Evolutionary conservation across 164 flowering plant species (phyloP), one percentile per base, ranked within the genome.

Genomic region (Sextonia rubra): DNA sequence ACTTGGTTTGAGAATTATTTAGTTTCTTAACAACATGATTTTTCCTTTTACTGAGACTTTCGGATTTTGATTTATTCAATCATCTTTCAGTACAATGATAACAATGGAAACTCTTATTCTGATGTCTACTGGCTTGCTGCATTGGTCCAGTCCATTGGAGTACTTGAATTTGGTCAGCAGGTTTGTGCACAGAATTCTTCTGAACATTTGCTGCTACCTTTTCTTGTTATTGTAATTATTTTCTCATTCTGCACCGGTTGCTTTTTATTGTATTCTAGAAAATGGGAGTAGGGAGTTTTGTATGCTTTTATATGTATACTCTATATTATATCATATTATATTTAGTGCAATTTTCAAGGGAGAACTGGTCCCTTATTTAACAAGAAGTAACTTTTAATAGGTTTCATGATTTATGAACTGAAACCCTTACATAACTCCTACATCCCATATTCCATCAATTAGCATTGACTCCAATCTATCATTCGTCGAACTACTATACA

Each of bases 131-230:
- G 98, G 99, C 87, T 95, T 62, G 89, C 93, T 82, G 90, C 91
- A 69, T 76, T 95, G 70, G 87, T 95, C 24, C 88, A 91, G 77
- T 84, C 98, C 3, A 80, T 90, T 80, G 97, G 99, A 68, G 91
- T 87, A 73, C 97, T 95, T 69, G 99, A 95, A 78, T 95, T 93
- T 84, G 99, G 98, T 48, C 93, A 84, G 71, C 97, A 95, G 98
- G 98, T 95, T 52, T 62, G 83, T 80, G 29, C 37, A 48, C 29
- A 44, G 6, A 24, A 61, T 71, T 44, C 11, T 68, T 75, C 18
- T 61, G 4, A 24, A 22, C 12, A 61, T 18, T 27, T 29, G 5
- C 17, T 1, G 67, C 58, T 17, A 52, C 20, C 20, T 20, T 15
- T 52, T 52, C n/a, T 52, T 52, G n/a, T 15, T 17, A 52, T 52